Evolutionary conservation across 1,139 yeast genomes (phyloP), one percentile per base, ranked within the genome.

Genomic region (Saccharomyces hybrid): DNA sequence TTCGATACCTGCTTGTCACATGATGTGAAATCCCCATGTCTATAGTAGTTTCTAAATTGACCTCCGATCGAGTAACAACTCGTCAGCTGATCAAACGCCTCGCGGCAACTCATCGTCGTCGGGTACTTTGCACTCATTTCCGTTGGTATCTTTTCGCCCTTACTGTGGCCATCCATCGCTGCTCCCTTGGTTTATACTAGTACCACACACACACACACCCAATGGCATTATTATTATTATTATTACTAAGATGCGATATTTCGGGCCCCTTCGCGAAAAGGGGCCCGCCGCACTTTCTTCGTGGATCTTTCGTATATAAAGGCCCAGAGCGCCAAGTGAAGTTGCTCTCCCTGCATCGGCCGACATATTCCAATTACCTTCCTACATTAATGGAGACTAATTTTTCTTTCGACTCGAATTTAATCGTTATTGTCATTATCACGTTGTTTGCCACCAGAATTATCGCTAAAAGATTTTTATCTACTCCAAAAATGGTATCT

Each of bases 21-120:
- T 56, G 80, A 74, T 54, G 85, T 82, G 64, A 88, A 78, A 48
- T 83, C 80, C 3, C 97, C 97, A 65, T 83, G 86, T 52, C 97
- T 73, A 67, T 91, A 91, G 65, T 87, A 85, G 69, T 86, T 80
- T 59, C 93, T 80, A 31, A 87, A 73, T 68, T 90, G 97, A 0
- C 97, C 97, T 1, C 97, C 97, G 2, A 90, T 67, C 0, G 97
- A 87, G 73, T 88, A 89, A 69, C 98, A 91, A 51, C 82, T 84
- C 51, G 90, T 78, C 41, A 91, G 74, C 65, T 88, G 96, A 69
- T 91, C 96, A 69, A 91, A 84, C 0, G 95, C 95, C 46, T 91
- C 88, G 51, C 86, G 75, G 64, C 90, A 84, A 54, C 80, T 78
- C 87, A 84, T 82, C 38, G 78, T 77, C 41, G 76, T 73, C 11